Evolutionary conservation across 495 filamentous ascomycete species (phyloP), one percentile per base, ranked within the genome.

Genomic region (Tricharina praecox): DNA sequence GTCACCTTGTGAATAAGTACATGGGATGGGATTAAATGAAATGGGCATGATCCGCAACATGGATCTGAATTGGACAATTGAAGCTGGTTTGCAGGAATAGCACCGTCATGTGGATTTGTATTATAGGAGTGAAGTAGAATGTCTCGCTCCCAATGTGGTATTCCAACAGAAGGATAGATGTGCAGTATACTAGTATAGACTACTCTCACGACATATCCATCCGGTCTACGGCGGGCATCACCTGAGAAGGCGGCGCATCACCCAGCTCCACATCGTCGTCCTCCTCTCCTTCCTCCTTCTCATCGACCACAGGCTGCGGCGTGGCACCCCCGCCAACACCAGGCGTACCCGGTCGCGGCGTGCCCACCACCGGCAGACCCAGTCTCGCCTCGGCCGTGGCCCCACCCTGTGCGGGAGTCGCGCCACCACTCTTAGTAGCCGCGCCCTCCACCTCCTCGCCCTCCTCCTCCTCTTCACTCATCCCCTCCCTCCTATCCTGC

Each of bases 381-480:
- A 61, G 69, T 7, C 65, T 68, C 19, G 50, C 62, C 37, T 65
- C 3, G 63, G 62, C 45, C 62, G 66, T 3, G 51, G 60, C 20
- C 56, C 55, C 64, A 54, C 15, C 50, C 54, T 35, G 46, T 44
- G 30, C 61, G 42, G 49, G 49, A 53, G 50, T 57, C 67, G 54
- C 48, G 43, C 55, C 55, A 11, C 36, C 52, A 16, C 41, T 55
- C 1, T 44, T 43, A 2, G 26, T 42, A 67, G 58, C 68, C 60
- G 62, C 73, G 1, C 66, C 62, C 26, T 69, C 67, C 34, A 75
- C 78, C 34, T 74, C 81, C 36, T 81, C 81, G 0, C 72, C 81
- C 38, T 83, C 84, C 51, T 81, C 82, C 56, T 66, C 72, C 23
- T 34, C 40, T 21, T 45, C 41, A 48, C 23, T 48, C 49, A 51